Evolutionary conservation across 2,329 filamentous ascomycete species (phyloP).

Genomic region (Phialophora tarda): DNA sequence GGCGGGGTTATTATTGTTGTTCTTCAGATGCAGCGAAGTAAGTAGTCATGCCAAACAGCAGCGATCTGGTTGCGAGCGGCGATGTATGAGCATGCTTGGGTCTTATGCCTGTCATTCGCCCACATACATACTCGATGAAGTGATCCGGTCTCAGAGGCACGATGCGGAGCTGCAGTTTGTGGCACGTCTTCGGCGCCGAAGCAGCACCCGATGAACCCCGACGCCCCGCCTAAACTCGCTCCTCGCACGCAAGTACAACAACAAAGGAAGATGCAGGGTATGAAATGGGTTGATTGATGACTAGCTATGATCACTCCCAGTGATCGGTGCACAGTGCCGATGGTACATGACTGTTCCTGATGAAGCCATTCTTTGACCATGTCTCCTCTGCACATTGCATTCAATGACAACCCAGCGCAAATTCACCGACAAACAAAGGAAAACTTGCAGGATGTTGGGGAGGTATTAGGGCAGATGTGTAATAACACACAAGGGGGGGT

Average conservation of each 20-base stretch:
- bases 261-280: slow-evolving; percentile 4
- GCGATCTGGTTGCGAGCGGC: background rate
- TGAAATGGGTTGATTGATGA: slow-evolving; percentile 6
- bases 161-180: background rate
- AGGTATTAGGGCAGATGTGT: slow-evolving; percentile 28
- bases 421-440: slow-evolving; percentile 12
- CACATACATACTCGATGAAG: background rate
- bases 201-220: background rate
- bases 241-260: background rate
- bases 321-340: slow-evolving; percentile 8
- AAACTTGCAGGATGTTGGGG: slow-evolving; percentile 21
- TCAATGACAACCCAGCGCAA: slow-evolving; percentile 14
- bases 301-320: slow-evolving; percentile 2
- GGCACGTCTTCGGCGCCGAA: background rate
- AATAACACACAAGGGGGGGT: slow-evolving; percentile 22
- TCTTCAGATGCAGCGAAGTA: background rate
- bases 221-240: background rate
- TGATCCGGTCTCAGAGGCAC: background rate
- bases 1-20: background rate
- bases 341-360: slow-evolving; percentile 14
- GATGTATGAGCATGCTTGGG: background rate
- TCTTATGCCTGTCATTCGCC: background rate
- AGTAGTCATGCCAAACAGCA: background rate
- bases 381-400: slow-evolving; percentile 9
- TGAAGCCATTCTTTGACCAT: slow-evolving; percentile 16